These are phyloP conservation scores for Barnettozyma vustinii DNA, from an alignment of 805 yeast species.

Conservation along the genomic window DNA sequence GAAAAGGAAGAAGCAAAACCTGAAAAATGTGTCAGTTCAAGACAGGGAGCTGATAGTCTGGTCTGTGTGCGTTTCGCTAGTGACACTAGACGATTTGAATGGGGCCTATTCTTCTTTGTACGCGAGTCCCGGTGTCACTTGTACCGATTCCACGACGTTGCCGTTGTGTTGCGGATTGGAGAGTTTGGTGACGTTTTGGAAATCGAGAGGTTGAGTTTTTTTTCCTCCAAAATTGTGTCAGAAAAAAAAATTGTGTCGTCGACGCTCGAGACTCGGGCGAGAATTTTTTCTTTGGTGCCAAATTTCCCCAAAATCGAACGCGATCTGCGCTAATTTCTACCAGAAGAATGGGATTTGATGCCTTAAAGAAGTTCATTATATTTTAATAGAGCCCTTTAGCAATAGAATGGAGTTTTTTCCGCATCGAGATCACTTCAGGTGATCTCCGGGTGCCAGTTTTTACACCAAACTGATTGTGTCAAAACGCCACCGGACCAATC, in stretches of 20 bases:
- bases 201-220: conserved; percentile 1
- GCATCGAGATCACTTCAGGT: background rate
- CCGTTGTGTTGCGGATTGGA: background rate
- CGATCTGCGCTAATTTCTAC: background rate
- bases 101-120: background rate
- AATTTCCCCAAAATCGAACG: background rate
- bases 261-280: background rate
- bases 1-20: no score
- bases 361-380: no score
- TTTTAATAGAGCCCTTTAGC: no score
- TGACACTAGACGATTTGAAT: background rate
- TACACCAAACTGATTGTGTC: background rate
- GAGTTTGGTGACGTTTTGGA: background rate
- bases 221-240: conserved; percentile 13
- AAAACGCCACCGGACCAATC: background rate
- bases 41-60: background rate
- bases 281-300: conserved; percentile 8
- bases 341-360: no score
- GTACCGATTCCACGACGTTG: background rate
- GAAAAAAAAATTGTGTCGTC: conserved; percentile 9
- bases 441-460: background rate
- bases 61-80: background rate
- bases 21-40: background rate
- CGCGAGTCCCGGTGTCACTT: background rate
- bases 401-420: no score